phyloP scores from a whole-genome alignment of 805 yeast species.

The Teunomyces aglyptinius region DNA sequence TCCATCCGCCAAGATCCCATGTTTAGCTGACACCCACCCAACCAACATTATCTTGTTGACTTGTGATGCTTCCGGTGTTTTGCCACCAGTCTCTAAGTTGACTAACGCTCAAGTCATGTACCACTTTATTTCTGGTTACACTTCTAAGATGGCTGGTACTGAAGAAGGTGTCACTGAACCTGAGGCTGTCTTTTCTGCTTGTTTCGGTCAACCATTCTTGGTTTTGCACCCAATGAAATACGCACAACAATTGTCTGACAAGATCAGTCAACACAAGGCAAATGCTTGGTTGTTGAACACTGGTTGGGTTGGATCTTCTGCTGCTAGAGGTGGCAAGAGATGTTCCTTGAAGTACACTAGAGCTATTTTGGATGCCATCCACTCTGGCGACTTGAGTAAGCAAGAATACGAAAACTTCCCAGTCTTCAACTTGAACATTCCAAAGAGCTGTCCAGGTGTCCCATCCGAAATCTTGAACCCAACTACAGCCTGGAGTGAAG shows the following conservation, averaged over 20 bases:
- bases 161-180: slow-evolving; percentile 99
- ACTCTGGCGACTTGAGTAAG: slow-evolving; percentile 80
- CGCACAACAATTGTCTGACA: slow-evolving; percentile 93
- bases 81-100: slow-evolving; percentile 94
- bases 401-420: slow-evolving; percentile 83
- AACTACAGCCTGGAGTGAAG: slow-evolving; percentile 67
- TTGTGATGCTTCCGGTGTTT: slow-evolving; percentile 97
- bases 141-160: slow-evolving; percentile 99
- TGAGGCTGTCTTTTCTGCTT: slow-evolving; percentile 95
- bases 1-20: slow-evolving; percentile 95
- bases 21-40: slow-evolving; percentile 87
- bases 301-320: slow-evolving; percentile 97
- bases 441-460: slow-evolving; percentile 77
- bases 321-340: slow-evolving; percentile 91
- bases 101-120: slow-evolving; percentile 97
- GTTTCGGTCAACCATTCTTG: slow-evolving; percentile 98
- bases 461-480: slow-evolving; percentile 88
- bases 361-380: slow-evolving; percentile 92
- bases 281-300: slow-evolving; percentile 96
- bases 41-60: slow-evolving; percentile 88
- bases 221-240: slow-evolving; percentile 97
- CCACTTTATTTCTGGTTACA: slow-evolving; percentile 97
- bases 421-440: slow-evolving; percentile 82
- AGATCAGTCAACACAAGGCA: slow-evolving; percentile 84
- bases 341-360: slow-evolving; percentile 97